These are phyloP conservation scores for Bondarzewia mesenterica DNA, from an alignment of 1,284 basidiomycete species.

Conservation along the genomic window DNA sequence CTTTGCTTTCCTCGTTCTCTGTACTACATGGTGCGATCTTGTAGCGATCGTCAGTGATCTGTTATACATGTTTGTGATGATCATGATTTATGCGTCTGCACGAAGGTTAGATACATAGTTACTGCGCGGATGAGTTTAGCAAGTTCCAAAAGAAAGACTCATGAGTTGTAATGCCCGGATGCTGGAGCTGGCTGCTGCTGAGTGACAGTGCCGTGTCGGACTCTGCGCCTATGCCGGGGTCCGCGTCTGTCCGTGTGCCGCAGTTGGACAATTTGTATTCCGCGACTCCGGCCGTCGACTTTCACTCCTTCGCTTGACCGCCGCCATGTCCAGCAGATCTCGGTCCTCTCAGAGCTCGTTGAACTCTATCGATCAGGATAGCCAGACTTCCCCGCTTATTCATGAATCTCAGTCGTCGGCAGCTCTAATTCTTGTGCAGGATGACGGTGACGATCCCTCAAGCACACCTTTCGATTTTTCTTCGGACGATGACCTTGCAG, in stretches of 20 bases:
- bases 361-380: constrained; percentile 1
- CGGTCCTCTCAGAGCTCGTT: constrained; percentile 11
- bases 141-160: no score
- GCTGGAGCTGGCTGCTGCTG: no score
- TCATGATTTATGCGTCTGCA: background rate
- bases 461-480: constrained; percentile 35
- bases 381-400: constrained; percentile 8
- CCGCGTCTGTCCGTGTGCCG: no score
- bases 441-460: constrained; percentile 32
- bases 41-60: background rate
- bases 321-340: constrained; percentile 4
- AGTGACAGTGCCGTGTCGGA: no score
- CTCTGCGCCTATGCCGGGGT: no score
- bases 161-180: no score
- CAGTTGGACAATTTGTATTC: no score
- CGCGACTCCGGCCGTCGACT: background rate
- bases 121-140: no score
- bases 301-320: background rate
- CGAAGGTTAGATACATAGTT: no score
- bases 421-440: constrained; percentile 46
- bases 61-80: background rate
- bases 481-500: constrained; percentile 36
- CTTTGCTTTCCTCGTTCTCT: no score
- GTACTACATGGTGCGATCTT: background rate
- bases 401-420: constrained; percentile 15